Conservation (phyloP, 1,284 basidiomycete genomes). For the Cutaneotrichosporon sp. region DNA sequence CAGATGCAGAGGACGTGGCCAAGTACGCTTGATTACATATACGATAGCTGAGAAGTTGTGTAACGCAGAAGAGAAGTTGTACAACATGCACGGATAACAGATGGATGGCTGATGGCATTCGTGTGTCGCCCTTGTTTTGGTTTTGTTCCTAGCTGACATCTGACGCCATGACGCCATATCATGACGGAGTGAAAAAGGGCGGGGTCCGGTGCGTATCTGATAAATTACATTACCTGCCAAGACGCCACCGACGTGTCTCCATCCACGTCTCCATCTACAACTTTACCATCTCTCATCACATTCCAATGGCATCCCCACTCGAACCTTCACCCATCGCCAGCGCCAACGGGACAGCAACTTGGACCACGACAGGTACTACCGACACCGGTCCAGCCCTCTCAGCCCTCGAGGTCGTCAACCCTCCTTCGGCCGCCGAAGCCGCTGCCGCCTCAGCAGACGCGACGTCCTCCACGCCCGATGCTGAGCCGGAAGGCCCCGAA, state of each 20-base stretch:
- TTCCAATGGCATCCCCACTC: background rate
- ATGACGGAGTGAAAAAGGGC: background rate
- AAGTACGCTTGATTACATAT: conserved; percentile 58
- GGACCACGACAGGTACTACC: background rate
- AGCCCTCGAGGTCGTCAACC: background rate
- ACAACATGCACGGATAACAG: background rate
- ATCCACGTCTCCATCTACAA: background rate
- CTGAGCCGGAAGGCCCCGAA: background rate
- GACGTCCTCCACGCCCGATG: background rate
- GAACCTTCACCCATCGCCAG: background rate
- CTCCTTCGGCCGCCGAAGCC: background rate
- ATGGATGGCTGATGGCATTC: no score
- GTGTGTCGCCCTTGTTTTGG: no score
- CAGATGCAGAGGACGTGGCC: conserved; percentile 63
- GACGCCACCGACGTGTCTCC: no score
- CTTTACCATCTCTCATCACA: background rate
- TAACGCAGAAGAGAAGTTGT: background rate
- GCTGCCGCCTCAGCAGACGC: background rate
- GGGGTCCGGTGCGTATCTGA: background rate
- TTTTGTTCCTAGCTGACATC: background rate
- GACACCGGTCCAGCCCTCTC: background rate
- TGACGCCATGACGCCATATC: no score
- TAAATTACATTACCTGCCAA: background rate
- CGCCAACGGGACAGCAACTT: background rate
- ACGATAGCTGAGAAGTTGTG: background rate